These are phyloP conservation scores for Naganishia randhawae DNA, from an alignment of 768 basidiomycete species.

Conservation along the genomic window DNA sequence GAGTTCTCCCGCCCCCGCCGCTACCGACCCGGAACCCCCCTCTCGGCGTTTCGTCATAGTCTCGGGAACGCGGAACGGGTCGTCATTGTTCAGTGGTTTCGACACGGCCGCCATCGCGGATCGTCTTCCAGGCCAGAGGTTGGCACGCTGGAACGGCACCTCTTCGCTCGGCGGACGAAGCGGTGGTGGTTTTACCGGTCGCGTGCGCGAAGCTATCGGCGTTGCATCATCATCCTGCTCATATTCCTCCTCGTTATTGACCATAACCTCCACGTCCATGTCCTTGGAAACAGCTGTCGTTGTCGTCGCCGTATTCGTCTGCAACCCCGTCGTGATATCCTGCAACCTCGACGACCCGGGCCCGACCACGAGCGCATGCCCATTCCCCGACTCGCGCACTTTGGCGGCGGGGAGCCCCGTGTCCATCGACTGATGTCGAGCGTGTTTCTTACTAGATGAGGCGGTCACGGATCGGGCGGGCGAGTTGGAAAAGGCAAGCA, in stretches of 20 bases:
- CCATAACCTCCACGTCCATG: background rate
- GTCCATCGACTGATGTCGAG: conserved; percentile 15
- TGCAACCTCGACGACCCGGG: conserved; percentile 9
- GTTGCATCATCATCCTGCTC: conserved; percentile 13
- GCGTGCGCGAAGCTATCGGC: background rate
- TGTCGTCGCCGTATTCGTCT: background rate
- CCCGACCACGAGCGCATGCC: background rate
- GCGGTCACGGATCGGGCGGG: conserved; percentile 23
- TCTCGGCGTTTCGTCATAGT: background rate
- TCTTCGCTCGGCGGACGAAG: conserved; percentile 1
- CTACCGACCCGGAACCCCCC: too few species aligned
- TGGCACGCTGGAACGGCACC: background rate
- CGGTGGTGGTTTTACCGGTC: conserved; percentile 1
- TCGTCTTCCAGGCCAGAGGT: conserved; percentile 10
- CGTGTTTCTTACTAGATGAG: background rate
- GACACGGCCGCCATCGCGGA: background rate
- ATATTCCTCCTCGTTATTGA: background rate
- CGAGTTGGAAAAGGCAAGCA: conserved; percentile 29
- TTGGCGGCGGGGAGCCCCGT: background rate
- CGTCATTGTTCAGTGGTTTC: background rate
- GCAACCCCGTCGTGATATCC: conserved; percentile 16
- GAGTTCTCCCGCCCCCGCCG: conserved; percentile 6
- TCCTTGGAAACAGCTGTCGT: background rate
- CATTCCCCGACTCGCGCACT: background rate
- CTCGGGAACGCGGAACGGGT: conserved; percentile 1